phyloP scores from a whole-genome alignment of 108 stramenopile genomes.

The Chaetoceros muelleri region DNA sequence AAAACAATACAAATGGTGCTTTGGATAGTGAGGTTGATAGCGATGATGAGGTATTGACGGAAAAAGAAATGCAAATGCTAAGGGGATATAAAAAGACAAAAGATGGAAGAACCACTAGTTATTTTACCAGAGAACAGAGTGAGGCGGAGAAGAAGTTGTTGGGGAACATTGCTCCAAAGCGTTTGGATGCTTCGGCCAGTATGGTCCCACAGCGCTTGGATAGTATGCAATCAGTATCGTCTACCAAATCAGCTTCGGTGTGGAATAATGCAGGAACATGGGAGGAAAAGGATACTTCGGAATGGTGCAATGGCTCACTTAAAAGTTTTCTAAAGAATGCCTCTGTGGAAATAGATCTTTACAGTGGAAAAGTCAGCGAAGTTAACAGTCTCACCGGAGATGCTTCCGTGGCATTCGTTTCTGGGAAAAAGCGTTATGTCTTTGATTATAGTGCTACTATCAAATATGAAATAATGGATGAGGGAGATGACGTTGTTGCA shows the following conservation, averaged over 20 bases:
- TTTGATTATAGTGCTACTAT: slow-evolving; percentile 75
- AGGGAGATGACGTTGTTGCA: slow-evolving; percentile 35
- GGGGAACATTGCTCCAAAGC: slow-evolving; percentile 93
- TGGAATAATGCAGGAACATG: slow-evolving; percentile 93
- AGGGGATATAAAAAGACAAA: slow-evolving; percentile 91
- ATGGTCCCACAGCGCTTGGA: slow-evolving; percentile 8
- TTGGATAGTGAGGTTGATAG: slow-evolving; percentile 21
- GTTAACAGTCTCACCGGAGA: slow-evolving; percentile 80
- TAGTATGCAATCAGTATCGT: slow-evolving; percentile 1
- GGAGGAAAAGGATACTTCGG: slow-evolving; percentile 83
- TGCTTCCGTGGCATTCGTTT: slow-evolving; percentile 81
- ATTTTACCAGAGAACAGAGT: slow-evolving; percentile 89
- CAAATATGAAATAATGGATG: slow-evolving; percentile 54
- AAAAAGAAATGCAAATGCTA: slow-evolving; percentile 44
- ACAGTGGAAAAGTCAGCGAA: slow-evolving; percentile 28
- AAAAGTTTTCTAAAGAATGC: slow-evolving; percentile 32
- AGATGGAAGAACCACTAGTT: slow-evolving; percentile 91
- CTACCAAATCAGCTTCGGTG: slow-evolving; percentile 27
- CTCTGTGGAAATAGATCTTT: slow-evolving; percentile 12
- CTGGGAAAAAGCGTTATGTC: slow-evolving; percentile 90
- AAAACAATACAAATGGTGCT: slow-evolving; percentile 6
- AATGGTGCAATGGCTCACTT: slow-evolving; percentile 61
- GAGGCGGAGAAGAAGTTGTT: slow-evolving; percentile 78
- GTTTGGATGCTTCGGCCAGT: slow-evolving; percentile 30
- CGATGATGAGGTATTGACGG: slow-evolving; percentile 62